A percentile compares a stretch with the other conserved stretches of the same genome.
phyloP scores from a whole-genome alignment of 331 rosid genomes.

The Stylosanthes scabra region DNA sequence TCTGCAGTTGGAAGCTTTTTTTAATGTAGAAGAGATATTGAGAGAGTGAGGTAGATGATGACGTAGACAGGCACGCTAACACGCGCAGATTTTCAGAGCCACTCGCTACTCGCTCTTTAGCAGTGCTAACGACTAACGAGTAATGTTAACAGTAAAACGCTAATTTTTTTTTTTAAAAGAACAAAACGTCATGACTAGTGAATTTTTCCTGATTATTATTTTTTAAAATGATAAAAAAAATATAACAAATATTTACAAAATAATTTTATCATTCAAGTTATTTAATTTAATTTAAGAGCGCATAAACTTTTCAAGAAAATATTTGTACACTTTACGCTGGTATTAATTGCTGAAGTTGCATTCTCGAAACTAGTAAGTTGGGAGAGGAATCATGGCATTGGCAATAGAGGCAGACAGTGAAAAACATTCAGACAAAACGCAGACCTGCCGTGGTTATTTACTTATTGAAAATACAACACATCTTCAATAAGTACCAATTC shows the following conservation, averaged over 20 bases:
- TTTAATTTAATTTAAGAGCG: too few relatives aligned
- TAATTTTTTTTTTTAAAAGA: too few relatives aligned
- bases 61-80: constrained; percentile 58
- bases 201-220: too few relatives aligned
- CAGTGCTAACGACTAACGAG: too few relatives aligned
- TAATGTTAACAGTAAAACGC: too few relatives aligned
- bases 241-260: too few relatives aligned
- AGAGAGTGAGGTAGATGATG: constrained; percentile 46
- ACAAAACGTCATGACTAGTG: too few relatives aligned
- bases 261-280: too few relatives aligned
- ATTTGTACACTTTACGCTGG: too few relatives aligned
- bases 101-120: not conserved
- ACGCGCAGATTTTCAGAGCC: constrained; percentile 36
- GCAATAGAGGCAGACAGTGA: not conserved
- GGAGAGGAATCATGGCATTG: not conserved
- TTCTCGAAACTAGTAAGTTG: not conserved
- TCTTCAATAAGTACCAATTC: too few relatives aligned
- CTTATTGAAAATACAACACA: not conserved
- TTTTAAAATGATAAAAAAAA: too few relatives aligned
- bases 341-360: not conserved
- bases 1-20: constrained; percentile 16
- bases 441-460: not conserved
- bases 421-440: not conserved
- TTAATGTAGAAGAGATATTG: not conserved
- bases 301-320: too few relatives aligned